These are phyloP conservation scores for Claviceps maximensis DNA, from an alignment of 2,329 filamentous ascomycete genomes.

Conservation along the genomic window DNA sequence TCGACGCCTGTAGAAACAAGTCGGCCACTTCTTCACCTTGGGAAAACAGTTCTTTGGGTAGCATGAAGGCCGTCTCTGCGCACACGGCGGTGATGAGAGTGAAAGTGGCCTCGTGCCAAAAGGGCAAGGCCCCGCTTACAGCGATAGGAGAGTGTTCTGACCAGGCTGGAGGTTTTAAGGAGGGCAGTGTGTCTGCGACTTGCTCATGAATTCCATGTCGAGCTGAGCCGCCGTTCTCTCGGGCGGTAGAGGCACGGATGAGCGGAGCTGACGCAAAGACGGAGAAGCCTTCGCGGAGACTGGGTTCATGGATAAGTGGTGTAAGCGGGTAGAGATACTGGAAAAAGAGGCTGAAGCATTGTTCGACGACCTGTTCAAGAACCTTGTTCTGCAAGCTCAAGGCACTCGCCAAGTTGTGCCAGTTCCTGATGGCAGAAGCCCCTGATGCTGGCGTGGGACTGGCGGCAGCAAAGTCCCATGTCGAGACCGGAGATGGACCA, in stretches of 20 bases:
- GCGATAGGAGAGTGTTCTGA: not conserved
- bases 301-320: constrained; percentile 28
- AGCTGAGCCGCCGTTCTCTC: not conserved
- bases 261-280: constrained; percentile 15
- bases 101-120: constrained; percentile 25
- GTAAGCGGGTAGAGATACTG: constrained; percentile 29
- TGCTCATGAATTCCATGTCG: not conserved
- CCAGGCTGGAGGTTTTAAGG: constrained; percentile 3
- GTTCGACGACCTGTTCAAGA: constrained; percentile 15
- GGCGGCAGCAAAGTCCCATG: constrained; percentile 9
- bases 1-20: constrained; percentile 26
- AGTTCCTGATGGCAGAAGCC: constrained; percentile 16
- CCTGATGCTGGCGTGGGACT: constrained; percentile 1
- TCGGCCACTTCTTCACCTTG: constrained; percentile 23
- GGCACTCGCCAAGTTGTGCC: constrained; percentile 14
- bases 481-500: constrained; percentile 12
- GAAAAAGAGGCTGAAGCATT: constrained; percentile 28
- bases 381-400: constrained; percentile 13
- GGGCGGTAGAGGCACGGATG: constrained; percentile 3
- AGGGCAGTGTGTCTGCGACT: not conserved
- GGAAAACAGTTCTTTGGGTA: constrained; percentile 26
- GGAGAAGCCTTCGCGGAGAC: constrained; percentile 22
- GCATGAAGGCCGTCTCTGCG: constrained; percentile 26
- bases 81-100: constrained; percentile 31
- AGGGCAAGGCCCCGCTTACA: constrained; percentile 2